Percentiles rank a stretch among this genome's conserved stretches.
These are phyloP conservation scores for Suillus ampliporus DNA, from an alignment of 768 basidiomycete species.

Conservation along the genomic window DNA sequence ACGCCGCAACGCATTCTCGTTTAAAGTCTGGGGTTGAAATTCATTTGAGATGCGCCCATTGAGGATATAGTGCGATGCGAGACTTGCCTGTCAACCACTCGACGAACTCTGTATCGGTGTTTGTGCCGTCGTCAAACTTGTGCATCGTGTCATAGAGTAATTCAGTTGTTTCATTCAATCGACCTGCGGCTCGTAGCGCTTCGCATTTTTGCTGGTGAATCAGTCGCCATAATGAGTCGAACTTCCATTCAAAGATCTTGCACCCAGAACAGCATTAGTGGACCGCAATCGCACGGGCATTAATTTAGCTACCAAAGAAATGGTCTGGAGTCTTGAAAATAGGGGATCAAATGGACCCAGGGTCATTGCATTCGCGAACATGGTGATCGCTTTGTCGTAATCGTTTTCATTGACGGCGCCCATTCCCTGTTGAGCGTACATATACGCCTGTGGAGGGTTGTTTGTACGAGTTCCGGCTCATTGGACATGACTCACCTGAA, in stretches of 20 bases:
- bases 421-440: neutral
- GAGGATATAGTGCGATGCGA: neutral
- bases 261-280: neutral
- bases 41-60: neutral
- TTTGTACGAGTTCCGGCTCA: too few relatives aligned
- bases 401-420: too few relatives aligned
- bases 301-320: neutral
- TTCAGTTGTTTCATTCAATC: neutral
- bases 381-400: neutral
- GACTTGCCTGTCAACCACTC: neutral
- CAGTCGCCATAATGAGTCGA: neutral
- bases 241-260: neutral
- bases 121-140: neutral
- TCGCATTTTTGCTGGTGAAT: neutral
- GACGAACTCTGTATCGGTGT: neutral
- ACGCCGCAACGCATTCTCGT: neutral
- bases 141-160: neutral
- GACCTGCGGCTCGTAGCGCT: neutral
- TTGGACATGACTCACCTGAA: too few relatives aligned
- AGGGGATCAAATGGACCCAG: neutral
- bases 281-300: neutral
- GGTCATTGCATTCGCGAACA: neutral
- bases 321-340: neutral
- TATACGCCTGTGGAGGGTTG: neutral
- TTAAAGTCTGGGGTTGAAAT: neutral